Evolutionary conservation across 352 stramenopile species (phyloP), one percentile per base, ranked within the genome.

Genomic region (Aphanomyces invadans): DNA sequence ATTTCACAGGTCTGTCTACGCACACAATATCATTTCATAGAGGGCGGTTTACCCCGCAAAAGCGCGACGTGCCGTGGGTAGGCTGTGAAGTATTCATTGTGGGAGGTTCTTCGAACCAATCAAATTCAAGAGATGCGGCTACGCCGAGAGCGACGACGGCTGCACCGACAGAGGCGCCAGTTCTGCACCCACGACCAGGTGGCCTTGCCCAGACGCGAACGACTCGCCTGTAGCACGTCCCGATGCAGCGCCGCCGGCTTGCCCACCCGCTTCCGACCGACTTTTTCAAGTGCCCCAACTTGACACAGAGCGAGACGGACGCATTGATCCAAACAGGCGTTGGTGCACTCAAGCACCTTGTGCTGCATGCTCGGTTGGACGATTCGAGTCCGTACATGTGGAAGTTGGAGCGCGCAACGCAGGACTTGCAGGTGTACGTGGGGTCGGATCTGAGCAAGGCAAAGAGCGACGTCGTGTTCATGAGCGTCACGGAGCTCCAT

Each of bases 401-500:
- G 59, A 65, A 42, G 53, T 38, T 65, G 21, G 38, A 51, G 0
- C 36, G 19, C 1, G 59, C 28, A 4, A 46, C 15, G 15, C 25
- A 45, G n/a, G 3, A 46, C 21, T 5, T 65, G 9, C 59, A 65
- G 32, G n/a, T 65, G 7, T 65, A 65, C 38, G 46, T 57, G 29
- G 59, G 33, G 17, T 1, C 21, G 15, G 36, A 64, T 25, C 21
- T 52, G 15, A 23, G 10, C 1, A 19, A 32, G 17, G 2, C 12
- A 12, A 54, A 66, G 15, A 39, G 44, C 33, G 49, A 12, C 1
- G 21, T 48, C 42, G 55, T 63, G 21, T 49, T 67, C 23, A 51
- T 51, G 28, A 49, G 60, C n/a, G 45, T 59, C 19, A 67, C 48
- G 11, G 60, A 67, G 25, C 23, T 67, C 25, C 39, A 67, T 17